Conservation (phyloP, 2,329 filamentous ascomycete species). For the Ambrosiella beaveri region DNA sequence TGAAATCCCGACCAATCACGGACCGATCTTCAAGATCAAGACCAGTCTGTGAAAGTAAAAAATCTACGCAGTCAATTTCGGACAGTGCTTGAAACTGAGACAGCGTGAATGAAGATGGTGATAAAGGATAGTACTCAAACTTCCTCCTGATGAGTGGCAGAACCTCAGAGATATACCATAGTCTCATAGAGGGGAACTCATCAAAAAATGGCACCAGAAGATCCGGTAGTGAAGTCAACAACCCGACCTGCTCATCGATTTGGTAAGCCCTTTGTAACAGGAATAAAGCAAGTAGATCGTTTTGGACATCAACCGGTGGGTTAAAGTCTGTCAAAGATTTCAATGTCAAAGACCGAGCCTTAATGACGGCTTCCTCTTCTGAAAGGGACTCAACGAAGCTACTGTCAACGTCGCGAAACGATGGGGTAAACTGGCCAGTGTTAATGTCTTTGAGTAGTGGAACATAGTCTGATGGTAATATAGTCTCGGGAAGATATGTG, state of each 20-base stretch:
- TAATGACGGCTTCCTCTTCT: conserved; percentile 46
- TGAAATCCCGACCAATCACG: conserved; percentile 44
- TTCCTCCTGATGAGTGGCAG: conserved; percentile 52
- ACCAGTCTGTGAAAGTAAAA: conserved; percentile 43
- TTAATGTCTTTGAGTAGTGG: conserved; percentile 42
- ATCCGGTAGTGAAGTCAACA: conserved; percentile 49
- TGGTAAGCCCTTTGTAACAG: conserved; percentile 49
- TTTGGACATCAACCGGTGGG: conserved; percentile 28
- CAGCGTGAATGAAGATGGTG: conserved; percentile 33
- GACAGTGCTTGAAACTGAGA: conserved; percentile 45
- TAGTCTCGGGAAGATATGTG: conserved; percentile 58
- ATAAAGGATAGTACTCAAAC: conserved; percentile 48
- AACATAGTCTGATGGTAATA: conserved; percentile 45
- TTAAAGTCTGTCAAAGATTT: conserved; percentile 36
- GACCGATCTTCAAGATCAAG: conserved; percentile 22
- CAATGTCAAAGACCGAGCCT: conserved; percentile 45
- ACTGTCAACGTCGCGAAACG: conserved; percentile 31
- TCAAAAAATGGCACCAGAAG: conserved; percentile 52
- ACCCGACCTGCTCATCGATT: conserved; percentile 55
- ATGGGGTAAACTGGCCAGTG: conserved; percentile 26
- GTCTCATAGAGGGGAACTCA: conserved; percentile 40
- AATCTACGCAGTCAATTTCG: conserved; percentile 39
- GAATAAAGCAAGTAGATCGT: conserved; percentile 44
- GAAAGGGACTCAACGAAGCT: conserved; percentile 39
- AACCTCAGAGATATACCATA: conserved; percentile 52